Conservation (phyloP, 495 filamentous ascomycete genomes). For the Lasiosphaeria hispida region DNA sequence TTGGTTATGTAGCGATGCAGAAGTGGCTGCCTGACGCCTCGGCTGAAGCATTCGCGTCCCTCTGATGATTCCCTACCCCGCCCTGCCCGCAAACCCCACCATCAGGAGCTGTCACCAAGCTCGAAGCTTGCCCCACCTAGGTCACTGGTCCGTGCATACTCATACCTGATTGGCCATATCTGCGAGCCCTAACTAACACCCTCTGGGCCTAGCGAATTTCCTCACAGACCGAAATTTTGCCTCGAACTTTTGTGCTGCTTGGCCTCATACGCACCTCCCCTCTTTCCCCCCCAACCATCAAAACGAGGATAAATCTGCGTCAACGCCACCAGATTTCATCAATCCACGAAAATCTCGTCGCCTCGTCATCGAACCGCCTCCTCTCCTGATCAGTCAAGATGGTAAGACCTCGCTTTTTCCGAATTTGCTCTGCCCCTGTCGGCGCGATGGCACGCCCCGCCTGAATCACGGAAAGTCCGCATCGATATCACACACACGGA, state of each 20-base stretch:
- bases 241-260: slow-evolving; percentile 31
- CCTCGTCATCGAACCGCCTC: slow-evolving; percentile 32
- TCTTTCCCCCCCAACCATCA: slow-evolving; percentile 31
- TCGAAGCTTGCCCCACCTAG: slow-evolving; percentile 7
- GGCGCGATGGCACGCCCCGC: slow-evolving; percentile 2
- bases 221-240: slow-evolving; percentile 38
- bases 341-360: slow-evolving; percentile 47
- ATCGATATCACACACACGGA: slow-evolving; percentile 2
- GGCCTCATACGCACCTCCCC: slow-evolving; percentile 32
- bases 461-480: slow-evolving; percentile 16
- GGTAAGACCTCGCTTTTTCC: slow-evolving; percentile 45
- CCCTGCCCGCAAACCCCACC: slow-evolving; percentile 10
- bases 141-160: slow-evolving; percentile 8
- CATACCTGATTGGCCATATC: slow-evolving; percentile 25
- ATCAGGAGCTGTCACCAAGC: slow-evolving; percentile 7
- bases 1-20: background rate
- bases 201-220: slow-evolving; percentile 26
- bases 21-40: background rate
- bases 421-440: slow-evolving; percentile 21
- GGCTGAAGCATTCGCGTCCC: background rate
- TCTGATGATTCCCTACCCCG: background rate
- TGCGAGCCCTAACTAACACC: slow-evolving; percentile 32
- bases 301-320: slow-evolving; percentile 48
- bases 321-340: slow-evolving; percentile 41
- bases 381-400: slow-evolving; percentile 51